A percentile compares a stretch with the other conserved stretches of the same genome.
Evolutionary conservation across 1,284 basidiomycete species (phyloP).

Genomic region (Athelia sp.): DNA sequence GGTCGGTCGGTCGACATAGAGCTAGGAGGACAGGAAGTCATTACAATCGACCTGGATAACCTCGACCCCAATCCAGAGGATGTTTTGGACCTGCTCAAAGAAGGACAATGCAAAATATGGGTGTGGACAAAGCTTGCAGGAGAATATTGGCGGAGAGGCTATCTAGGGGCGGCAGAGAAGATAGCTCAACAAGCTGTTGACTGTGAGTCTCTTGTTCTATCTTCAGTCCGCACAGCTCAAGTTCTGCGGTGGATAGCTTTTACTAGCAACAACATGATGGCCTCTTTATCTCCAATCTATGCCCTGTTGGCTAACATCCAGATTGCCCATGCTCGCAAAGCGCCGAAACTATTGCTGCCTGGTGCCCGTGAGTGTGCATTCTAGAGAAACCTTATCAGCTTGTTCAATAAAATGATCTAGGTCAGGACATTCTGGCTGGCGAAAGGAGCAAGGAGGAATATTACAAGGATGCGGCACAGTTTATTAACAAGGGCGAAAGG

Average conservation of each 20-base stretch:
- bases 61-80: constrained; percentile 72
- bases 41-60: constrained; percentile 74
- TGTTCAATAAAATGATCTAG: constrained; percentile 32
- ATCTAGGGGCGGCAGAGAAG: constrained; percentile 63
- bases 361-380: constrained; percentile 60
- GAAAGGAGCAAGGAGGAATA: constrained; percentile 68
- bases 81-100: constrained; percentile 63
- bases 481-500: constrained; percentile 63
- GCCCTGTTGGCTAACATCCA: constrained; percentile 81
- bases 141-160: constrained; percentile 73
- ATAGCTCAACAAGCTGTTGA: constrained; percentile 60
- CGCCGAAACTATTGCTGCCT: constrained; percentile 72
- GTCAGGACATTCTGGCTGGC: constrained; percentile 59
- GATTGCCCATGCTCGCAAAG: constrained; percentile 70
- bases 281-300: constrained; percentile 61
- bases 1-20: constrained; percentile 56
- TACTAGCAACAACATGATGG: constrained; percentile 38
- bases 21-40: constrained; percentile 72
- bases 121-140: constrained; percentile 75
- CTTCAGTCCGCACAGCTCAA: constrained; percentile 2
- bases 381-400: constrained; percentile 3
- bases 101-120: constrained; percentile 62
- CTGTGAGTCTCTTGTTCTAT: constrained; percentile 38
- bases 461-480: constrained; percentile 63
- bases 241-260: constrained; percentile 37